These are phyloP conservation scores for Ophiosphaerella korrae DNA, from an alignment of 2,329 filamentous ascomycete genomes.

Conservation along the genomic window DNA sequence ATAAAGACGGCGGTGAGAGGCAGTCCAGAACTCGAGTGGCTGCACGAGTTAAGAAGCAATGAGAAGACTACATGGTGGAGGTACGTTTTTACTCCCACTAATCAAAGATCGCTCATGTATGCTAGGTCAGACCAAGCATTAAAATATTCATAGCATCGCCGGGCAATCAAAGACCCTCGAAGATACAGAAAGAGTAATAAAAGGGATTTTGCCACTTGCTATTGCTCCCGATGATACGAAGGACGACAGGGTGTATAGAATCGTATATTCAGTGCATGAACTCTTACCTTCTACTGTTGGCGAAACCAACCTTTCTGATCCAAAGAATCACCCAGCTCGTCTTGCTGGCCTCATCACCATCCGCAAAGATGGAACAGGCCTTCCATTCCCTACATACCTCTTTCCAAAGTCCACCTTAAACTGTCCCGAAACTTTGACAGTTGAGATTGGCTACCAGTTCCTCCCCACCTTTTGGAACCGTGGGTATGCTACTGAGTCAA, in stretches of 20 bases:
- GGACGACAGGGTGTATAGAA: slow-evolving; percentile 13
- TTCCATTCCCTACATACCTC: slow-evolving; percentile 13
- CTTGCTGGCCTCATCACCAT: slow-evolving; percentile 15
- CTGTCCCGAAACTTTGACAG: neutral
- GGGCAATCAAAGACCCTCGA: slow-evolving; percentile 30
- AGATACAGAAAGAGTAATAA: slow-evolving; percentile 33
- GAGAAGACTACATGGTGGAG: slow-evolving; percentile 39
- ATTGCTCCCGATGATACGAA: slow-evolving; percentile 5
- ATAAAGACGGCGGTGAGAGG: slow-evolving; percentile 33
- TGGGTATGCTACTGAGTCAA: slow-evolving; percentile 25
- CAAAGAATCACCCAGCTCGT: slow-evolving; percentile 7
- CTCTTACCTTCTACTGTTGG: too few species aligned
- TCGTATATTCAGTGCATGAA: slow-evolving; percentile 34
- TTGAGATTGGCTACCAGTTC: slow-evolving; percentile 30
- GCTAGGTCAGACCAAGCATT: neutral
- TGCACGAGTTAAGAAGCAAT: slow-evolving; percentile 40
- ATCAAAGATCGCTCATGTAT: too few species aligned
- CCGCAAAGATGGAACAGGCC: slow-evolving; percentile 18
- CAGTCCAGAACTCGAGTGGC: slow-evolving; percentile 41
- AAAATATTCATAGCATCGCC: slow-evolving; percentile 21
- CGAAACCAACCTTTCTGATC: neutral
- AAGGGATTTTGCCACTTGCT: slow-evolving; percentile 15
- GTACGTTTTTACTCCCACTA: slow-evolving; percentile 12
- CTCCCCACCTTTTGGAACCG: slow-evolving; percentile 29
- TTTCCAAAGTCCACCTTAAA: slow-evolving; percentile 17